phyloP scores from a whole-genome alignment of 805 yeast genomes.

The Sugiyamaella floridensis region DNA sequence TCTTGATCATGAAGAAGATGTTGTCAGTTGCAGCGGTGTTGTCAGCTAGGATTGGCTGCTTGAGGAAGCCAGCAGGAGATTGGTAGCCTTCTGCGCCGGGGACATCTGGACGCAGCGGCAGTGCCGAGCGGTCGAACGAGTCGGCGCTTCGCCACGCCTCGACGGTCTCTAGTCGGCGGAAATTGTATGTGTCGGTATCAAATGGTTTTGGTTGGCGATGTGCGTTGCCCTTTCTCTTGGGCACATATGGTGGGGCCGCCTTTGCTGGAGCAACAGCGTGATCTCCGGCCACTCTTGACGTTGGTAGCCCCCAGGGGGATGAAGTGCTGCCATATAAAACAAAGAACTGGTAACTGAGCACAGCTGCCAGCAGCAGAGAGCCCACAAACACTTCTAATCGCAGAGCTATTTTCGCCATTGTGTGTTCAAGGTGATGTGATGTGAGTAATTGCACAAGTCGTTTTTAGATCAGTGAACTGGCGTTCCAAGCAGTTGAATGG shows the following conservation, averaged over 20 bases:
- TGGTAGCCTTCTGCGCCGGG: neutral
- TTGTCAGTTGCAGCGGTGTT: slow-evolving; percentile 20
- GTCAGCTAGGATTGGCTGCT: slow-evolving; percentile 22
- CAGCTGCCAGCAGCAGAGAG: neutral
- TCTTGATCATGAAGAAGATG: slow-evolving; percentile 31
- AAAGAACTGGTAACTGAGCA: neutral
- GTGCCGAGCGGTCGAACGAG: slow-evolving; percentile 6
- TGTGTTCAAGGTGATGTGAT: neutral
- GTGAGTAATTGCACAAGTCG: neutral
- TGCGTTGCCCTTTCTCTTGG: too few relatives aligned
- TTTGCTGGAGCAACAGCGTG: too few relatives aligned
- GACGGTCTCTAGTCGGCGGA: slow-evolving; percentile 4
- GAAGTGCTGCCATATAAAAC: neutral
- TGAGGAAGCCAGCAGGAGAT: slow-evolving; percentile 14
- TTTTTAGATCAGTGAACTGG: neutral
- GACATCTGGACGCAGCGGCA: neutral
- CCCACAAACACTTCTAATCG: neutral
- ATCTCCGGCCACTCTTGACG: too few relatives aligned
- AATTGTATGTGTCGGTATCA: neutral
- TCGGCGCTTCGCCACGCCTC: slow-evolving; percentile 12
- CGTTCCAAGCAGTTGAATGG: too few relatives aligned
- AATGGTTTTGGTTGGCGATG: neutral
- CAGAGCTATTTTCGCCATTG: neutral
- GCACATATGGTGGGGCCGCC: too few relatives aligned
- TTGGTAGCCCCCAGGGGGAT: too few relatives aligned